Conservation (phyloP, 805 yeast genomes). For the Lachancea waltii region DNA sequence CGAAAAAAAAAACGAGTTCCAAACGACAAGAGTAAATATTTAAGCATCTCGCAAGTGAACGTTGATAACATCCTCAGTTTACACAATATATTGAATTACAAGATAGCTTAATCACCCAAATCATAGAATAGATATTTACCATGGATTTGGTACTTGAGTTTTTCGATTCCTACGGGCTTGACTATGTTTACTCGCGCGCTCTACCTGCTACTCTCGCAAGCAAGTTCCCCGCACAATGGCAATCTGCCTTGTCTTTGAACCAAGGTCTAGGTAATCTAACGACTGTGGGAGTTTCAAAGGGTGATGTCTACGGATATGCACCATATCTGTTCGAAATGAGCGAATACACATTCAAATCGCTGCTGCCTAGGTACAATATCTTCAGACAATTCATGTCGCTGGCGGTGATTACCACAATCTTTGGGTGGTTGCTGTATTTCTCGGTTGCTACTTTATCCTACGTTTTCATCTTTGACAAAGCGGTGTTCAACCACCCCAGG, state of each 20-base stretch:
- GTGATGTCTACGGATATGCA: conserved; percentile 52
- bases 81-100: not conserved
- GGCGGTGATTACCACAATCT: conserved; percentile 61
- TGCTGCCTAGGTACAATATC: conserved; percentile 64
- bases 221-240: conserved; percentile 28
- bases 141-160: conserved; percentile 93
- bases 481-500: conserved; percentile 91
- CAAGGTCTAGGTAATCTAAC: conserved; percentile 25
- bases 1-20: conserved; percentile 3
- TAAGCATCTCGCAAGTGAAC: not conserved
- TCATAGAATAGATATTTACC: not conserved
- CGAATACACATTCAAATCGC: conserved; percentile 54
- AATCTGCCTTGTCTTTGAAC: conserved; percentile 18
- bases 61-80: not conserved
- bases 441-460: conserved; percentile 72
- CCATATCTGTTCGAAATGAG: conserved; percentile 56
- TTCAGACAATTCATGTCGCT: conserved; percentile 67
- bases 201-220: conserved; percentile 52
- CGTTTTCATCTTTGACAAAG: conserved; percentile 73
- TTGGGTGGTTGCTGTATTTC: conserved; percentile 83
- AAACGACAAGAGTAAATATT: conserved; percentile 3
- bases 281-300: conserved; percentile 14
- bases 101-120: not conserved
- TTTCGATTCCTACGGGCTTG: conserved; percentile 66
- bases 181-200: conserved; percentile 60